Percentiles rank a stretch among this genome's conserved stretches.
phyloP scores from a whole-genome alignment of 75 land plant genomes.

The Picea glauca region DNA sequence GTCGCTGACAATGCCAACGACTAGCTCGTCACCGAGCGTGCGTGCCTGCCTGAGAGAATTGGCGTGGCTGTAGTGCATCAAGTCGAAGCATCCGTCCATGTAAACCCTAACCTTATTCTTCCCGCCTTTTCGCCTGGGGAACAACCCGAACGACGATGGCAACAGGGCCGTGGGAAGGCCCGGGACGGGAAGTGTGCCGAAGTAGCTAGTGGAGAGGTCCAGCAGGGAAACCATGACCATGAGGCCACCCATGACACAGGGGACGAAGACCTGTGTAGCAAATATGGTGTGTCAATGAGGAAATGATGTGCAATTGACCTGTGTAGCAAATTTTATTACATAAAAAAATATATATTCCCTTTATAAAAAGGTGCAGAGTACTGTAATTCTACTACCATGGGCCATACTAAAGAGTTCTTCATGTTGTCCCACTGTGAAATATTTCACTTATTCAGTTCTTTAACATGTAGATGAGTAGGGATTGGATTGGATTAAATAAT shows the following conservation, averaged over 20 bases:
- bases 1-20: conserved; percentile 93
- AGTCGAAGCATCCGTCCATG: conserved; percentile 63
- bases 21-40: conserved; percentile 86
- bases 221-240: conserved; percentile 58
- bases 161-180: conserved; percentile 25
- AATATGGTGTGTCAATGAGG: no score
- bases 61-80: conserved; percentile 69
- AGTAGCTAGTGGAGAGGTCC: conserved; percentile 36
- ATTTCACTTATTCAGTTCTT: no score
- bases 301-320: no score
- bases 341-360: no score
- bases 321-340: no score
- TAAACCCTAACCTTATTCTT: conserved; percentile 56
- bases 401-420: no score
- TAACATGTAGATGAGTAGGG: no score
- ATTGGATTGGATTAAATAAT: no score
- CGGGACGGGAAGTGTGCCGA: conserved; percentile 33
- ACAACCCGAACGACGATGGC: conserved; percentile 20
- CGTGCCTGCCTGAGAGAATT: conserved; percentile 72
- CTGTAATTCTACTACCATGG: no score
- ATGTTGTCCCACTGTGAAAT: no score
- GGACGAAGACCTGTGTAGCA: conserved; percentile 5
- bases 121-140: conserved; percentile 29
- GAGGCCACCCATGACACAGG: conserved; percentile 54
- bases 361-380: no score